Evolutionary conservation across 1,284 basidiomycete genomes (phyloP), one percentile per base, ranked within the genome.

Genomic region (Athelia psychrophila): DNA sequence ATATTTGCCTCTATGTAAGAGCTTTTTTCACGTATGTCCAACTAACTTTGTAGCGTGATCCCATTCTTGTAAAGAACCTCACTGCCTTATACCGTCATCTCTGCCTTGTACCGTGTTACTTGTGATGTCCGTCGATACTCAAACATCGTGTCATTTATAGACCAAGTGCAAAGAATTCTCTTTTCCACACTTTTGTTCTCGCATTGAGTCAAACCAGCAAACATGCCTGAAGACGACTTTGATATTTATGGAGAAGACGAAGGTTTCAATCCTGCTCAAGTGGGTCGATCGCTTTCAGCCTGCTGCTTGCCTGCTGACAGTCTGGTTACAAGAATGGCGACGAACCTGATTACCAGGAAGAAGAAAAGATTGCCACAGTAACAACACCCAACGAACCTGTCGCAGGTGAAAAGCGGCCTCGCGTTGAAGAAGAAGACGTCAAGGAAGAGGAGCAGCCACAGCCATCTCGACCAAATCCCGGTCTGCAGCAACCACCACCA

Each of bases 161-260:
- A 64, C 69, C 76, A 70, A 75, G 71, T 75, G 72, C 73, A 73
- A 74, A 70, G 69, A 64, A 66, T 68, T 67, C 68, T 67, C 68
- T 58, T 63, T 65, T 69, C 62, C 59, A 60, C 69, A 57, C 63
- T 66, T 56, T 60, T 64, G 54, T 55, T 55, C 63, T 61, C 72
- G 69, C 75, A 68, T 74, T 50, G 52, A 47, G 52, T 54, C 56
- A 59, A 67, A 57, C 27, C 27, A 30, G 27, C 27, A 30, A 30
- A 30, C 53, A 79, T 77, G 76, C 71, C 76, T 70, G 79, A 83
- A 74, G 84, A 86, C 72, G 83, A 87, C 69, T 85, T 83, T 74
- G 84, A 88, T 69, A 75, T 88, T 60, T 88, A 88, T 53, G 85
- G 83, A 51, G 85, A 87, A 71, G 82, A 85, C 57, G 82, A 84